Base-by-base conservation (phyloP, 495 filamentous ascomycete species). In the Chaetomium cochliodes region DNA sequence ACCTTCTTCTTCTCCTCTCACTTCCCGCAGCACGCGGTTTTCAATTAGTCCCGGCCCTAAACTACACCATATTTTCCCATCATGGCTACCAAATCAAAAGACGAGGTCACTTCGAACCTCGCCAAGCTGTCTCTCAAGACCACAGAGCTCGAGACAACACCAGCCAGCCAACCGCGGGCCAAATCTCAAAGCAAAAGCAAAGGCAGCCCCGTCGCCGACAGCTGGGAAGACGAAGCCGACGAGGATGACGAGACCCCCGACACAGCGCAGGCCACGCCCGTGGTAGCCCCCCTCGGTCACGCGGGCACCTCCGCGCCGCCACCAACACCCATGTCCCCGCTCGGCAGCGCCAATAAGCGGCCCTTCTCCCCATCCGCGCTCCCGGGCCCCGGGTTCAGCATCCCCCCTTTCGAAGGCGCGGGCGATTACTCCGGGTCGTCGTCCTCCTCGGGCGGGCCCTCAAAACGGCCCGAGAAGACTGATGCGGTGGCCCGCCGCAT, bases 401-500 rank as follows among this genome's bases (percentile, higher is more conserved):
- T 41, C 7, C 57, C 65, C 9, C 28, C 67, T 3, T 65, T 67
- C 50, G 60, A 68, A 33, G 33, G 51, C n/a, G 42, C 65, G 9
- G 47, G 65, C 26, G 56, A 15, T 39, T 33, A 20, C 18, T 30
- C 60, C 1, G 16, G 13, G n/a, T 13, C 26, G 0, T 41, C 28
- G 0, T 44, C 59, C 4, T 2, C 64, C 0, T 26, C 30, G n/a
- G 28, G 46, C 2, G 47, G 62, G 23, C 56, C 65, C 39, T 67
- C 68, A 22, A 75, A 78, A 51, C 74, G 92, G 61, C 94, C 92
- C 0, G 92, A 96, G 78, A 98, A 94, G 77, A 93, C 93, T 63
- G 94, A 93, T 65, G 92, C 92, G 3, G 91, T 93, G 50, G 94
- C 94, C 28, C 85, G 89, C 62, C 82, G 94, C 67, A 81, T 98